phyloP scores from a whole-genome alignment of 768 basidiomycete genomes.

The Strobilomyces dryophilus region DNA sequence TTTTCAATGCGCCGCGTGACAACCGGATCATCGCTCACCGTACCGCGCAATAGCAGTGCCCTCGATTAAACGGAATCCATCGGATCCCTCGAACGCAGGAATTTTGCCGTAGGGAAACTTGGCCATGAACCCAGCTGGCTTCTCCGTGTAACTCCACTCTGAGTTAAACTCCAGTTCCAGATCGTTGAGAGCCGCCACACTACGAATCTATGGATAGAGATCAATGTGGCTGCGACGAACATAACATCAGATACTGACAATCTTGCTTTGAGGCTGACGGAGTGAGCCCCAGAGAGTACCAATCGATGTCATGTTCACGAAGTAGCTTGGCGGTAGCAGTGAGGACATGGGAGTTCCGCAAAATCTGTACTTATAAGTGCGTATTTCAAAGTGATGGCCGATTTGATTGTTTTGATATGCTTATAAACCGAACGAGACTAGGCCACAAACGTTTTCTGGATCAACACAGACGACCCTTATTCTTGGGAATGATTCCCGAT shows the following conservation, averaged over 20 bases:
- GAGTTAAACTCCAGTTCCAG: conserved; percentile 10
- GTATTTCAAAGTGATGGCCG: too few species aligned
- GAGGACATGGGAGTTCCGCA: not conserved
- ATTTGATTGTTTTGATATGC: too few species aligned
- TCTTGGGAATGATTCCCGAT: too few species aligned
- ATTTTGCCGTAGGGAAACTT: conserved; percentile 20
- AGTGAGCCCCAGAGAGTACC: conserved; percentile 17
- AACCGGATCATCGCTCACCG: conserved; percentile 2
- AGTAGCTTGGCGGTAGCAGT: not conserved
- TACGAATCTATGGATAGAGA: conserved; percentile 6
- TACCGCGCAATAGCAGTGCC: conserved; percentile 17
- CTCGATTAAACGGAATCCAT: conserved; percentile 18
- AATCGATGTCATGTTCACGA: conserved; percentile 9
- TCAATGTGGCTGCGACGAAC: not conserved
- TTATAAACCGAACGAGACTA: too few species aligned
- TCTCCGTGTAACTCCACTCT: conserved; percentile 7
- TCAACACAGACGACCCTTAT: too few species aligned
- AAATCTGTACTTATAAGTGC: too few species aligned
- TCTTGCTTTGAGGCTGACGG: conserved; percentile 14
- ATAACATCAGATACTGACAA: conserved; percentile 1
- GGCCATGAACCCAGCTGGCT: conserved; percentile 8
- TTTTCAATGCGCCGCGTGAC: not conserved
- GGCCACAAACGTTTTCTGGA: too few species aligned
- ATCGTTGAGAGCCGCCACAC: conserved; percentile 11
- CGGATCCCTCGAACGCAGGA: conserved; percentile 14